Evolutionary conservation across 768 basidiomycete species (phyloP).

Genomic region (Mrakia blollopis): DNA sequence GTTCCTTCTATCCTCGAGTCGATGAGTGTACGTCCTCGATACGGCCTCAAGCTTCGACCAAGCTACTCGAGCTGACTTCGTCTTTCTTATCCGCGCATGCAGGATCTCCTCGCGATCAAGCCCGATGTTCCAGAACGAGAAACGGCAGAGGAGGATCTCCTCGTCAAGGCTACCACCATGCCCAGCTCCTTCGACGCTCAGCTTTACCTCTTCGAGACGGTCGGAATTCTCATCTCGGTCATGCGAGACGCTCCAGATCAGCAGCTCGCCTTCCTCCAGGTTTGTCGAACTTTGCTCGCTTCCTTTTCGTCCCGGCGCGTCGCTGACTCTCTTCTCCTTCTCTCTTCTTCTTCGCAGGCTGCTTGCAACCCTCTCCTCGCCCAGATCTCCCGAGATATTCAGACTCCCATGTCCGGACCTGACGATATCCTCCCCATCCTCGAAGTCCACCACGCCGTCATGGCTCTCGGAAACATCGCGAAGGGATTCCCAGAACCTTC

Average conservation of each 20-base stretch:
- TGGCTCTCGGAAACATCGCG: conserved; percentile 89
- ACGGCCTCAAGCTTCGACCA: neutral
- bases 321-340: neutral
- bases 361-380: conserved; percentile 76
- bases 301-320: neutral
- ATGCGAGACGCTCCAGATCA: conserved; percentile 59
- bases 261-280: conserved; percentile 54
- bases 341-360: conserved; percentile 52
- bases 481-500: conserved; percentile 96
- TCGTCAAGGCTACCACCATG: conserved; percentile 73
- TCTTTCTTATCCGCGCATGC: conserved; percentile 42
- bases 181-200: conserved; percentile 69
- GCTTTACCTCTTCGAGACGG: conserved; percentile 88
- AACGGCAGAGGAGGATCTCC: conserved; percentile 57
- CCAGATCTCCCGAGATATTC: conserved; percentile 55
- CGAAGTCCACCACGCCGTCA: conserved; percentile 83
- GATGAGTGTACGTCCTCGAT: conserved; percentile 43
- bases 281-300: neutral
- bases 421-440: conserved; percentile 73
- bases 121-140: conserved; percentile 74
- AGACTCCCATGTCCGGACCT: conserved; percentile 54
- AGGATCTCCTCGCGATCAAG: conserved; percentile 71
- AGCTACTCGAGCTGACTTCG: neutral
- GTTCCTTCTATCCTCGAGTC: conserved; percentile 61
- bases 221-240: conserved; percentile 77